Conservation (phyloP, 1,284 basidiomycete genomes). For the Hemileccinum hortonii region DNA sequence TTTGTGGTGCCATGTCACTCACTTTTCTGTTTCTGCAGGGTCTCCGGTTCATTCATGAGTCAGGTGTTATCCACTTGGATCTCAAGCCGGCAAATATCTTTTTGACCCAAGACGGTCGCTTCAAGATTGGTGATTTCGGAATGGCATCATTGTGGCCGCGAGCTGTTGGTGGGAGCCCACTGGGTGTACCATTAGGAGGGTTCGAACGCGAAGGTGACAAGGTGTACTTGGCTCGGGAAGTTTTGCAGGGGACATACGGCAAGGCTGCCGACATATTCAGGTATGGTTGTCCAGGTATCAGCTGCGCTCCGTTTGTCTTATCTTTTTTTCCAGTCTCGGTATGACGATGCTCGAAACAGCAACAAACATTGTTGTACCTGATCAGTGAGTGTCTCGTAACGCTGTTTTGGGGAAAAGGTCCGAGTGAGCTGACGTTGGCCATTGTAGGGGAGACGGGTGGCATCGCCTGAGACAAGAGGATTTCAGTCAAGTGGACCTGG, state of each 20-base stretch:
- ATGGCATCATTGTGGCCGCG: conserved; percentile 89
- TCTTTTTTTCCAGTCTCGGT: conserved; percentile 65
- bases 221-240: conserved; percentile 97
- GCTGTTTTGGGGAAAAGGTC: conserved; percentile 6
- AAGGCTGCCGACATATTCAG: conserved; percentile 97
- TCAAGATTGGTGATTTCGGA: conserved; percentile 99
- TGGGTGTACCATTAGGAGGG: conserved; percentile 45
- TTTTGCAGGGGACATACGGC: conserved; percentile 88
- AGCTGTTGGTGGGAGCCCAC: conserved; percentile 35
- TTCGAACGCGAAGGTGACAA: conserved; percentile 98
- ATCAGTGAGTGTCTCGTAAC: conserved; percentile 67
- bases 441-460: conserved; percentile 83
- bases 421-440: conserved; percentile 13
- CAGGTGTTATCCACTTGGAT: conserved; percentile 93
- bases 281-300: conserved; percentile 46
- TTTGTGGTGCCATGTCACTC: conserved; percentile 11
- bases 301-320: conserved; percentile 1
- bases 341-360: conserved; percentile 95
- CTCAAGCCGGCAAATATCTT: conserved; percentile 98
- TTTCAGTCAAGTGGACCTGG: conserved; percentile 84
- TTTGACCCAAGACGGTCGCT: conserved; percentile 82
- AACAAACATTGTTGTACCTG: conserved; percentile 94
- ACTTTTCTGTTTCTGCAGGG: conserved; percentile 52
- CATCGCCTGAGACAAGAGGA: conserved; percentile 91
- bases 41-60: conserved; percentile 85